A percentile compares a stretch with the other conserved stretches of the same genome.
Conservation (phyloP, 2,329 filamentous ascomycete species). For the Cercospora berteroae region DNA sequence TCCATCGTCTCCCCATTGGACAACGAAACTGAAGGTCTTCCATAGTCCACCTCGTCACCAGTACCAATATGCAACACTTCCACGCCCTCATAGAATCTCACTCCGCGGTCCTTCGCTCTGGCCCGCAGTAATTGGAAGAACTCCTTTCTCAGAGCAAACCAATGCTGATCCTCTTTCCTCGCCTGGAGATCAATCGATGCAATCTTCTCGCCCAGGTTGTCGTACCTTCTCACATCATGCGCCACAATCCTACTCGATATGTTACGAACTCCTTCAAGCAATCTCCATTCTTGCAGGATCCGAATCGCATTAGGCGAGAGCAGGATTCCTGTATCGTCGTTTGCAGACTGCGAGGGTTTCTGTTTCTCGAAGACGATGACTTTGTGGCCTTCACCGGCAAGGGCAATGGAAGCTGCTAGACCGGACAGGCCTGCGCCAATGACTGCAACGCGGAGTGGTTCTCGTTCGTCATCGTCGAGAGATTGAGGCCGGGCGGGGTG, state of each 20-base stretch:
- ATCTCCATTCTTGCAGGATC: slow-evolving; percentile 12
- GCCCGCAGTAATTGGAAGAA: slow-evolving; percentile 3
- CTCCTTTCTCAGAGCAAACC: neutral
- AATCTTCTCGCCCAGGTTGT: slow-evolving; percentile 2
- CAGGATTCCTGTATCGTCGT: slow-evolving; percentile 10
- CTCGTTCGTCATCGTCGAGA: neutral
- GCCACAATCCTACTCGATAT: slow-evolving; percentile 4
- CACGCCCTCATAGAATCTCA: slow-evolving; percentile 4
- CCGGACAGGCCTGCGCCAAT: slow-evolving; percentile 13
- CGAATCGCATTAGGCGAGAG: slow-evolving; percentile 15
- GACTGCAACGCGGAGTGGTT: slow-evolving; percentile 10
- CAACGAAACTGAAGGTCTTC: slow-evolving; percentile 3
- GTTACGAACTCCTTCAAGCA: slow-evolving; percentile 4
- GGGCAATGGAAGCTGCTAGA: slow-evolving; percentile 4
- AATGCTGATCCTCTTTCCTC: neutral
- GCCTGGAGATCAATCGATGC: slow-evolving; percentile 6
- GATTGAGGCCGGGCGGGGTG: neutral
- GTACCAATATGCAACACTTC: neutral
- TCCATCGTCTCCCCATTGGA: neutral
- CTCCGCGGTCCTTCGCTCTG: neutral
- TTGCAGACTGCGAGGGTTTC: neutral
- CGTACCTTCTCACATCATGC: slow-evolving; percentile 6
- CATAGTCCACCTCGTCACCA: neutral
- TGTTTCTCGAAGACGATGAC: slow-evolving; percentile 13
- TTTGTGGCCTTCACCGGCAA: slow-evolving; percentile 12